Base-by-base conservation (phyloP, 2,329 filamentous ascomycete genomes). In the Coniochaeta sp. region DNA sequence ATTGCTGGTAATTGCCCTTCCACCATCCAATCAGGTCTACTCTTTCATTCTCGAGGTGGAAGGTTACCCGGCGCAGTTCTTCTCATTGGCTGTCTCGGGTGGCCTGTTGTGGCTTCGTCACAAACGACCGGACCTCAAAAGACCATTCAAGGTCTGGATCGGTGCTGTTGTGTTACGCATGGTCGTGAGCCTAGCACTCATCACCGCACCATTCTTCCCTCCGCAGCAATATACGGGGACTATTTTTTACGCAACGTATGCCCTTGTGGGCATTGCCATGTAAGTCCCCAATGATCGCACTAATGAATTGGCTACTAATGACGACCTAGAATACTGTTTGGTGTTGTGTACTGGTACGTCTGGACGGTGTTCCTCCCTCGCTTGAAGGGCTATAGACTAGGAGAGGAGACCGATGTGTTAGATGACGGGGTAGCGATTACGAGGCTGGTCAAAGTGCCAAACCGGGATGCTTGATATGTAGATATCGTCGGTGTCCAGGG, bases 11-110 rank as follows among this genome's bases (percentile, higher is more conserved):
- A 89, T 91, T 57, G 72, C 79, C 0, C 74, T 89, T 0, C 87
- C 87, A 0, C 86, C 87, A 0, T 84, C 86, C 0, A 77, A 79
- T 3, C 82, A 88, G 55, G 84, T 88, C 0, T 91, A 90, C 71
- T 86, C 84, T 11, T 89, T 91, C 66, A 90, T 91, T 31, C 74
- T 90, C 0, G 87, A 91, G 55, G 84, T 90, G 0, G 87, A 90
- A 66, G 86, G 84, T 0, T 90, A 90, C 64, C 82, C 87, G 0
- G 84, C 78, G 0, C 84, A 89, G 61, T 75, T 90, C 16, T 80
- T 87, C 60, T 79, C 79, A 0, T 69, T 89, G 1, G 82, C 84
- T 0, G 74, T 84, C 0, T 81, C 81, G 0, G 64, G 79, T 8
- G 87, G 87, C 0, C 73, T 90, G 0, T 65, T 90, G 0, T 80